Percentiles rank a stretch among this genome's conserved stretches.
These are phyloP conservation scores for Aspergillus niger DNA, from an alignment of 2,329 filamentous ascomycete species.

Conservation along the genomic window DNA sequence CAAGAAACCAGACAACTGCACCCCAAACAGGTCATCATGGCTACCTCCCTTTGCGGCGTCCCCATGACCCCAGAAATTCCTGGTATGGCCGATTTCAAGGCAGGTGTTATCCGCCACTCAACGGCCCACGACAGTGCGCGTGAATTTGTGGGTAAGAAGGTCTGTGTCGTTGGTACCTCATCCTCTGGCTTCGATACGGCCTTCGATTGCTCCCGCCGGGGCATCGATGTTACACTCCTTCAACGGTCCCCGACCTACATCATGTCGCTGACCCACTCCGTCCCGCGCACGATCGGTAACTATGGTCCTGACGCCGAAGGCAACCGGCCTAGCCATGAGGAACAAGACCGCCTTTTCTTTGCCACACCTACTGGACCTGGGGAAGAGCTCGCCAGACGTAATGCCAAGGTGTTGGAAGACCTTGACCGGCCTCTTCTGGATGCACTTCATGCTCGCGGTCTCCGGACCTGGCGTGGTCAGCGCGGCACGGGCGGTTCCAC, in stretches of 20 bases:
- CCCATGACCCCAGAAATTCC: constrained; percentile 35
- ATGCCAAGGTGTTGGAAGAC: constrained; percentile 24
- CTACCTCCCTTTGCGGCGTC: constrained; percentile 28
- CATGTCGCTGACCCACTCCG: constrained; percentile 29
- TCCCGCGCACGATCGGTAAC: constrained; percentile 29
- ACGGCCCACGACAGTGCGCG: constrained; percentile 23
- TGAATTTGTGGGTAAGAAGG: constrained; percentile 32
- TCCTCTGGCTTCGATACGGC: constrained; percentile 34
- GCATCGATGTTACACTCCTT: constrained; percentile 32
- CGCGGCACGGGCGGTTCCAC: constrained; percentile 35
- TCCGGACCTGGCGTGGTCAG: constrained; percentile 39
- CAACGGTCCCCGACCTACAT: constrained; percentile 37
- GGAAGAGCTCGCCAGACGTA: constrained; percentile 25
- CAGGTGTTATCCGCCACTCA: constrained; percentile 26
- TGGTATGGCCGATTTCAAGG: constrained; percentile 29
- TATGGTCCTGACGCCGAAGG: constrained; percentile 19
- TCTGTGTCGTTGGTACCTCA: constrained; percentile 33
- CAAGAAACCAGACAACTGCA: constrained; percentile 26
- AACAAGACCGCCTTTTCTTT: constrained; percentile 10
- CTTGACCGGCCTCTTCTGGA: constrained; percentile 27
- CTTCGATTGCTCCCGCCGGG: constrained; percentile 27
- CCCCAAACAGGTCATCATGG: constrained; percentile 29
- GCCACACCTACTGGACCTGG: constrained; percentile 1
- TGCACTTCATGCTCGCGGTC: constrained; percentile 28
- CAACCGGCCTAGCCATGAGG: constrained; percentile 2